Evolutionary conservation across 345 rosid species (phyloP), one percentile per base, ranked within the genome.

Genomic region (Dipteronia dyeriana): DNA sequence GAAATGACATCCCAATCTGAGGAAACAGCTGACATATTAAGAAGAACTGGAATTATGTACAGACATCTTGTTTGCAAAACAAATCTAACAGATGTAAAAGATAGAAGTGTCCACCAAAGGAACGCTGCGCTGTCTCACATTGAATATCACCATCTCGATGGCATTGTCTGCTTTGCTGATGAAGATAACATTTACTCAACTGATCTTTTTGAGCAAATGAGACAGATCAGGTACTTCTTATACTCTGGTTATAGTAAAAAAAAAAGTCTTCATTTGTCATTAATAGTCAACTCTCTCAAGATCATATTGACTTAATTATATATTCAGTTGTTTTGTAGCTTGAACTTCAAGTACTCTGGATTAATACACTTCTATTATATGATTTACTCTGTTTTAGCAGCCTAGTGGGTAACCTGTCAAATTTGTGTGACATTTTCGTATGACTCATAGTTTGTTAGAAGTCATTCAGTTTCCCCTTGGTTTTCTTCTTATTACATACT

Each of bases 61-160:
- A 84, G 93, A 75, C 95, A 88, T 83, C 88, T 91, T 20, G 83
- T 86, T 66, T 89, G 90, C 75, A 79, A 79, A 20, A 83, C 82
- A 73, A 91, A 91, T 81, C 65, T 81, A 38, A 88, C 90, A 12
- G 88, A 83, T 51, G 47, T 84, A 26, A 82, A 71, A 62, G 90
- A 86, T 77, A 78, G 61, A 81, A 79, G 64, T 4, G 72, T 83
- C 76, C 91, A 91, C 80, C 91, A 89, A 77, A 84, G 91, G 67
- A 91, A 91, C 79, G 83, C 78, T 22, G 95, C 93, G 0, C 73
- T 91, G 80, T 79, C 89, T 66, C 93, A 89, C 82, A 89, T 91
- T 75, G 90, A 88, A 80, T 81, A 77, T 63, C 95, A 89, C 75
- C 85, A 7, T 47, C 93, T 91, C 70, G 87, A 89, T 69, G 93